Evolutionary conservation across 768 basidiomycete genomes (phyloP).

Genomic region (Termitomyces sp.): DNA sequence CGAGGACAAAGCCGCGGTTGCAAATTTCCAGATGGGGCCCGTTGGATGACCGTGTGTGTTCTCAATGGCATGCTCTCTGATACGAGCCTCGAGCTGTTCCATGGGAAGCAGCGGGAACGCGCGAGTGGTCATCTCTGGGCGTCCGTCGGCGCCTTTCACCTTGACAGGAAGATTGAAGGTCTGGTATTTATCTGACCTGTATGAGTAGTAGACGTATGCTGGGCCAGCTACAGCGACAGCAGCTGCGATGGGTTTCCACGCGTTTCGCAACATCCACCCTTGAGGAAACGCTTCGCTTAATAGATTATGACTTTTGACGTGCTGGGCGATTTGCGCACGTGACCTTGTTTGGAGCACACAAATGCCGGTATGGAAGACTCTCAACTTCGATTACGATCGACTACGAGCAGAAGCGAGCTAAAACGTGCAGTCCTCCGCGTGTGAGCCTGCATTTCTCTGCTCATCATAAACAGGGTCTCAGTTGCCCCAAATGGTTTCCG

Average conservation of each 20-base stretch:
- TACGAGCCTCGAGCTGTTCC: conserved; percentile 48
- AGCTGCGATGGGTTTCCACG: conserved; percentile 65
- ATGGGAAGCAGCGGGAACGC: conserved; percentile 54
- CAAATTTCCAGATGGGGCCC: conserved; percentile 66
- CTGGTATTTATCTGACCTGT: conserved; percentile 32
- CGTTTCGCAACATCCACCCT: conserved; percentile 51
- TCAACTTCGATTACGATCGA: not conserved
- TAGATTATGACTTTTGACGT: not conserved
- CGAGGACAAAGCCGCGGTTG: conserved; percentile 74
- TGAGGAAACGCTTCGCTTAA: not conserved
- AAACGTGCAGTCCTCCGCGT: not conserved
- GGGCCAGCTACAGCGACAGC: conserved; percentile 52
- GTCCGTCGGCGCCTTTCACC: conserved; percentile 54
- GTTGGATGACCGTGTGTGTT: conserved; percentile 43
- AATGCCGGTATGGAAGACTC: not conserved
- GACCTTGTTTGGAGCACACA: not conserved
- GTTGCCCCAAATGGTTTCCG: conserved; percentile 15
- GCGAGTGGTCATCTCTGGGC: conserved; percentile 46
- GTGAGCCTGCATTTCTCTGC: conserved; percentile 3
- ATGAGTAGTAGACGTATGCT: conserved; percentile 53
- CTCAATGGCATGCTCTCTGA: conserved; percentile 47
- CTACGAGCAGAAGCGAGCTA: not conserved
- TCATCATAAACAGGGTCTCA: conserved; percentile 4
- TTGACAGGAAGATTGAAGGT: conserved; percentile 59
- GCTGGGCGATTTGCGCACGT: not conserved